Evolutionary conservation across 208 protist genomes (phyloP), one percentile per base, ranked within the genome.

Genomic region (Histomonas meleagridis): DNA sequence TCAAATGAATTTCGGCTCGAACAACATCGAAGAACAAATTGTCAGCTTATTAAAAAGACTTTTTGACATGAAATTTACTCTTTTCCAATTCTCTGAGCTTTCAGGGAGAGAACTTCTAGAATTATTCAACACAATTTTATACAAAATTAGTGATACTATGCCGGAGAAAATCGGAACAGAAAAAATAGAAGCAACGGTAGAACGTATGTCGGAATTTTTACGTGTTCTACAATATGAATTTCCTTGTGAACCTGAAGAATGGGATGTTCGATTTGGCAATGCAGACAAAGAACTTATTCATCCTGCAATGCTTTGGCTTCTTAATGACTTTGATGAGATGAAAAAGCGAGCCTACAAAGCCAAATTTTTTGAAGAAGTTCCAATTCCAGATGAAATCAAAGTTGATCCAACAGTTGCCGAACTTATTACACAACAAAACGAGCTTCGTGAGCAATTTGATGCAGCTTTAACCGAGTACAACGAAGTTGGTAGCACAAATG

Each of bases 131-230:
- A 55, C 76, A 10, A 46, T 86, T 57, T 57, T 86, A 32, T 46
- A 86, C 28, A 46, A 40, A 86, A n/a, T 86, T 38, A 23, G 16
- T 32, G 40, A 43, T 21, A 46, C 23, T 12, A 40, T 57, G 55
- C 76, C 76, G 7, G 76, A 86, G 38, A 86, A 86, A 55, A 86
- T 86, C 38, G 76, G 76, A 23, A 86, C 76, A 55, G 76, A 86
- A 55, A 86, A 86, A 38, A 86, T 86, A 5, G 76, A 86, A 55
- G 43, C 38, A 32, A 86, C 76, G n/a, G 76, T 86, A 4, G 76
- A 86, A 7, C 4, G 76, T 5, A 86, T 43, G 7, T 86, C 76
- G 16, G 76, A 86, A 28, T 86, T 86, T 46, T n/a, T 86, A 3
- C 4, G 76, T 16, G 76, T 86, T 49, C 26, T 86, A 38, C 51